Base-by-base conservation (phyloP, 768 basidiomycete genomes). In the Collybiopsis luxurians region DNA sequence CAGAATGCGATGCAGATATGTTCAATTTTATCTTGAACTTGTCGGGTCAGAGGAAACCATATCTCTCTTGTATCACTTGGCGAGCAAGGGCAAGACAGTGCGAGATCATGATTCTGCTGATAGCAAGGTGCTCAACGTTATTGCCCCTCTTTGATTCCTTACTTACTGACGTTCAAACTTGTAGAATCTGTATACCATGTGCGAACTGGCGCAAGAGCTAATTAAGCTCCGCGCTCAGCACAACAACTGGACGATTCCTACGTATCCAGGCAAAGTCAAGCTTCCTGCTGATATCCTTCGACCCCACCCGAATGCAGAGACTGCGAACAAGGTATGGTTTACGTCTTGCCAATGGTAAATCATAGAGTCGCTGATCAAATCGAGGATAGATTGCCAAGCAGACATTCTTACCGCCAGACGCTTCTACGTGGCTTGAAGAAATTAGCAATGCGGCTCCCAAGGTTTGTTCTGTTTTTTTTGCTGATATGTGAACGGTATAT, bases 201-300 rank as follows among this genome's bases (percentile, higher is more conserved):
- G 90, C 61, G 97, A 99, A 63, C 78, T 98, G 7, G 88, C 96
- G 0, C 92, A 97, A 70, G 84, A 92, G 62, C 73, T 97, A 31
- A 88, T 98, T 70, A 89, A 87, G 64, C 72, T 77, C 1, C 80
- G 82, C n/a, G 84, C 85, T 0, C 79, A 81, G 0, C 74, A 83
- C 13, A 82, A 88, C 56, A 79, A 80, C 2, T 98, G 95, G 93
- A 79, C 78, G 3, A 72, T 98, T 2, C 75, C 84, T 53, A 88
- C 85, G 30, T 90, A 90, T 68, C 93, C 92, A 0, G 90, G 87
- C 5, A 89, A 89, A 66, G 71, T 95, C 43, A 82, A 83, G 60
- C 70, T 98, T 19, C 96, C 95, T 0, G 66, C 77, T 13, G 95
- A 97, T 67, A 91, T 97, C 46, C 80, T 98, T 58, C 81, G 84